Evolutionary conservation across 1,139 yeast genomes (phyloP).

Genomic region (Diutina mesorugosa): DNA sequence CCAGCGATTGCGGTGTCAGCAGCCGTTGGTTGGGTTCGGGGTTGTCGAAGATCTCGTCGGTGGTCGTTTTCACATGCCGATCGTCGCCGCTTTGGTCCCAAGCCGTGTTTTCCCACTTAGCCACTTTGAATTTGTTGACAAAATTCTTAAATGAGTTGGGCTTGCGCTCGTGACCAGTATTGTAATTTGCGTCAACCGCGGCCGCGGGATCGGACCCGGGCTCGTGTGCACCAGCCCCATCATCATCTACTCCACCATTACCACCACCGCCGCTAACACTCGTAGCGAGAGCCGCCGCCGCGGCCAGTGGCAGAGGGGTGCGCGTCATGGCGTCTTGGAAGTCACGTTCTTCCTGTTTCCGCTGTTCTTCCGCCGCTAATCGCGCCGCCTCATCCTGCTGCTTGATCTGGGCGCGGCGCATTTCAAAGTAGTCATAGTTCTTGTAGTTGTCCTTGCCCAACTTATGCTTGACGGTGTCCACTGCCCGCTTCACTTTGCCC

Average conservation of each 20-base stretch:
- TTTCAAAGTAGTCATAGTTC: constrained; percentile 23
- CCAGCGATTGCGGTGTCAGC: neutral
- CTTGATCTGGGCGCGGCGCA: neutral
- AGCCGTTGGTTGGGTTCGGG: neutral
- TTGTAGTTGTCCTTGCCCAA: constrained; percentile 21
- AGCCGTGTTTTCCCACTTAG: neutral
- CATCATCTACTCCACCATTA: neutral
- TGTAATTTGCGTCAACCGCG: neutral
- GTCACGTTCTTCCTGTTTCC: neutral
- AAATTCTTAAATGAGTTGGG: neutral
- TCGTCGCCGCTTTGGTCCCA: neutral
- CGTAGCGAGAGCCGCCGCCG: neutral
- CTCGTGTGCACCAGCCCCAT: neutral
- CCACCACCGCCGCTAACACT: too few species aligned
- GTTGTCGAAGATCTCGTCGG: neutral
- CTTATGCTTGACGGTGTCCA: constrained; percentile 17
- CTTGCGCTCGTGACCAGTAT: neutral
- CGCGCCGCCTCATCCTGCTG: neutral
- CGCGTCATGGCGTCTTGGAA: neutral
- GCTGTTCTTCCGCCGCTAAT: neutral
- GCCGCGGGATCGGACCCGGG: neutral
- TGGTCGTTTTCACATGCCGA: neutral
- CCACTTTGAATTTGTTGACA: neutral
- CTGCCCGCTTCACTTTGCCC: constrained; percentile 15
- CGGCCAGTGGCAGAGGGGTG: neutral